phyloP scores from a whole-genome alignment of 1,284 basidiomycete species.

The Gastroboletus turbinatus region DNA sequence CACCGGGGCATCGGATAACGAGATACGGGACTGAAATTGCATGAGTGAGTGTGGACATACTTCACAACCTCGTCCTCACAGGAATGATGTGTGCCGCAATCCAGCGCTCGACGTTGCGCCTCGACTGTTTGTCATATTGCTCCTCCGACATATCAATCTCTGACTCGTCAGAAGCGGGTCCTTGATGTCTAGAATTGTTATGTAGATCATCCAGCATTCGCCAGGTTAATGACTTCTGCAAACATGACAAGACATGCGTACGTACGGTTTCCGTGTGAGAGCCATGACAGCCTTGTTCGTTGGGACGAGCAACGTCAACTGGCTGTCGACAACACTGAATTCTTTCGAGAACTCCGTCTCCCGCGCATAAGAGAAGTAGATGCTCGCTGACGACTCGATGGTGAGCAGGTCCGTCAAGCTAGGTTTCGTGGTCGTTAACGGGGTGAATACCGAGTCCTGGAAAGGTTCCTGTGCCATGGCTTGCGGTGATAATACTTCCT shows the following conservation, averaged over 20 bases:
- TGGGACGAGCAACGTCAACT: conserved; percentile 66
- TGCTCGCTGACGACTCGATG: conserved; percentile 66
- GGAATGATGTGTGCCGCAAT: conserved; percentile 73
- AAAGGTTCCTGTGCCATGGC: conserved; percentile 7
- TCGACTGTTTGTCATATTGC: conserved; percentile 58
- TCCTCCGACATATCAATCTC: conserved; percentile 57
- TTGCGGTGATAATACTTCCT: conserved; percentile 30
- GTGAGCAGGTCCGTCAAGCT: conserved; percentile 71
- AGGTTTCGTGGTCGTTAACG: conserved; percentile 35
- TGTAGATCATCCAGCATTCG: background rate
- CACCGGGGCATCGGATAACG: conserved; percentile 25
- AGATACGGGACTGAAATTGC: conserved; percentile 32
- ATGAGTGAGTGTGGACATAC: background rate
- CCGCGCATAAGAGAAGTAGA: conserved; percentile 79
- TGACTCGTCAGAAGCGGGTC: conserved; percentile 41
- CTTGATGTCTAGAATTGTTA: conserved; percentile 50
- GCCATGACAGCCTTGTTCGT: conserved; percentile 83
- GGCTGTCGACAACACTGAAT: conserved; percentile 41
- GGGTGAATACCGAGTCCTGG: conserved; percentile 17
- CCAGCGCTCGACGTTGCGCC: conserved; percentile 68
- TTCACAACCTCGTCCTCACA: conserved; percentile 39
- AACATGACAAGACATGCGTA: conserved; percentile 38
- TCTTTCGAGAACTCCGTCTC: conserved; percentile 59
- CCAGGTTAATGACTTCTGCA: background rate
- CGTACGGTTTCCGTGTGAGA: conserved; percentile 72